phyloP scores from a whole-genome alignment of 768 basidiomycete species.

The Xerocomus brunneocitrinus region DNA sequence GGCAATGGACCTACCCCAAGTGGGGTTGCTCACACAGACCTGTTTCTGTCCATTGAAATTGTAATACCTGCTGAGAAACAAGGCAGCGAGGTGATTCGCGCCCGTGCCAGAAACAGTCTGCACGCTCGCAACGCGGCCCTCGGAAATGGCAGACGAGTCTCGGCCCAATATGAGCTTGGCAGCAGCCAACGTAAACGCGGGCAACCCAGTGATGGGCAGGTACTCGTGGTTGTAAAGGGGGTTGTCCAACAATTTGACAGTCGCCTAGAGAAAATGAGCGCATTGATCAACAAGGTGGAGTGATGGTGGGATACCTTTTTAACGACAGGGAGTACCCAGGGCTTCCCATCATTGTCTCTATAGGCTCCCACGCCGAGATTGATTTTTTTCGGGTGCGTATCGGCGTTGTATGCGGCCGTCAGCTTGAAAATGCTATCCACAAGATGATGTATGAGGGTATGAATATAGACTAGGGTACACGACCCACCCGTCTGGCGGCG shows the following conservation, averaged over 20 bases:
- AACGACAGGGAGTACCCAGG: slow-evolving; percentile 90
- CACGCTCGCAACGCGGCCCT: slow-evolving; percentile 69
- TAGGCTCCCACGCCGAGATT: slow-evolving; percentile 94
- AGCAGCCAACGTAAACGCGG: slow-evolving; percentile 76
- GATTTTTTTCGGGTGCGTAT: slow-evolving; percentile 71
- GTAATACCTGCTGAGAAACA: slow-evolving; percentile 84
- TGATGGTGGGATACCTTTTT: slow-evolving; percentile 58
- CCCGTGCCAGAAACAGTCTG: slow-evolving; percentile 97
- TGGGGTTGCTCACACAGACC: slow-evolving; percentile 86
- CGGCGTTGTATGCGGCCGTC: slow-evolving; percentile 83
- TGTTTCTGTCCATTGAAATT: slow-evolving; percentile 58
- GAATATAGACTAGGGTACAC: neutral
- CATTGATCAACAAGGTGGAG: slow-evolving; percentile 1
- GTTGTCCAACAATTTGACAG: slow-evolving; percentile 61
- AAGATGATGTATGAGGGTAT: slow-evolving; percentile 7
- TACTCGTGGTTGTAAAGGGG: slow-evolving; percentile 86
- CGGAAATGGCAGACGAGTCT: slow-evolving; percentile 65
- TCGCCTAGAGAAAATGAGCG: slow-evolving; percentile 49
- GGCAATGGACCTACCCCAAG: slow-evolving; percentile 69
- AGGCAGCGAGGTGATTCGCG: slow-evolving; percentile 87
- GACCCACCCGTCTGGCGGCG: slow-evolving; percentile 76
- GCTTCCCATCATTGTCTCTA: slow-evolving; percentile 80
- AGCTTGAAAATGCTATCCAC: slow-evolving; percentile 78
- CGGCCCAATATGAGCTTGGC: slow-evolving; percentile 77
- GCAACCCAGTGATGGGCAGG: slow-evolving; percentile 84